Percentiles rank a stretch among this genome's conserved stretches.
These are phyloP conservation scores for Actinomortierella ambigua DNA, from an alignment of 371 early-diverging fungal species.

Conservation along the genomic window DNA sequence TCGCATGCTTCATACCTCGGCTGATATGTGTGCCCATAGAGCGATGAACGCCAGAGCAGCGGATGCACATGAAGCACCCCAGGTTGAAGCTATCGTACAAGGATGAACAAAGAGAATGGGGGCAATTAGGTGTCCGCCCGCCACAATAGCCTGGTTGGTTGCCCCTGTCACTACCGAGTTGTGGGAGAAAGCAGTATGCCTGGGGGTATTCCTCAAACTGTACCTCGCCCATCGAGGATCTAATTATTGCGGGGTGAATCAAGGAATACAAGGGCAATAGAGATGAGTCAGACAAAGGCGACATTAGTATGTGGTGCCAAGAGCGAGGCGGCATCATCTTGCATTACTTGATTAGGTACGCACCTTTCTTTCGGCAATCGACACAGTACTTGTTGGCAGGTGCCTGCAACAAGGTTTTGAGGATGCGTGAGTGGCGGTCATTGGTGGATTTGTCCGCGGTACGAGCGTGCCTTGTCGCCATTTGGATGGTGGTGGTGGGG, in stretches of 20 bases:
- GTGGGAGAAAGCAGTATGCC: neutral
- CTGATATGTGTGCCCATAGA: conserved; percentile 86
- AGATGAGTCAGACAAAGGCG: too few relatives aligned
- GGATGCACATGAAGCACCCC: conserved; percentile 86
- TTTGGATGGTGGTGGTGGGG: conserved; percentile 25
- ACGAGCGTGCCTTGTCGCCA: conserved; percentile 79
- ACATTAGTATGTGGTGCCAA: too few relatives aligned
- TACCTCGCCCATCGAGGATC: conserved; percentile 86
- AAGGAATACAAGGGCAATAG: too few relatives aligned
- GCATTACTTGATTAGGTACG: neutral
- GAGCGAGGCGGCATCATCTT: too few relatives aligned
- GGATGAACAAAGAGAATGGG: neutral
- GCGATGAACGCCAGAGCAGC: conserved; percentile 87
- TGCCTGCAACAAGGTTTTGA: conserved; percentile 74
- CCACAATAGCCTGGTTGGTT: too few relatives aligned
- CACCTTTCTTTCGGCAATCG: conserved; percentile 84
- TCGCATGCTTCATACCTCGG: conserved; percentile 60
- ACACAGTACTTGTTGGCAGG: conserved; percentile 81
- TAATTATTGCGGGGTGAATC: conserved; percentile 21
- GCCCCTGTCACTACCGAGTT: neutral
- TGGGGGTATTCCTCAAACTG: neutral
- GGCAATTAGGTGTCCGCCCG: neutral
- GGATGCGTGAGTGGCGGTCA: conserved; percentile 70
- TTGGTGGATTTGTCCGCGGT: conserved; percentile 74
- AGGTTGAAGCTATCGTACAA: conserved; percentile 72